Percentiles rank a stretch among this genome's conserved stretches.
Conservation (phyloP, 2,329 filamentous ascomycete genomes). For the Aspergillus eucalypticola region DNA sequence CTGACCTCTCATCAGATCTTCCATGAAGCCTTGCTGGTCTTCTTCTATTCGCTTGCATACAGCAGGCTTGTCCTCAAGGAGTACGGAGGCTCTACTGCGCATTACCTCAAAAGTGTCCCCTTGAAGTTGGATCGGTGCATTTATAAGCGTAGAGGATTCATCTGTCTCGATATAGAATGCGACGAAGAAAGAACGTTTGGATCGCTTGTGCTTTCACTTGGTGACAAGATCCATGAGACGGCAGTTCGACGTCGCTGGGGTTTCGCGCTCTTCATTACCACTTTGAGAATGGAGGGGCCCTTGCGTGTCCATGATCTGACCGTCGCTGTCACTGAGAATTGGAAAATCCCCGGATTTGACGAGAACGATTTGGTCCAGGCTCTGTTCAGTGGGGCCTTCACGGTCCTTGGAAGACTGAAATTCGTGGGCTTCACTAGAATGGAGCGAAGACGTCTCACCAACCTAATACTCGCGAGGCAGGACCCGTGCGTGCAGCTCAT, state of each 20-base stretch:
- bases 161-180: constrained; percentile 9
- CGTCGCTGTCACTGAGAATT: constrained; percentile 19
- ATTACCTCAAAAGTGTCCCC: constrained; percentile 15
- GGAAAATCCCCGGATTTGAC: constrained; percentile 19
- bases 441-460: constrained; percentile 10
- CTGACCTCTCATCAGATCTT: constrained; percentile 20
- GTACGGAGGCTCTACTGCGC: constrained; percentile 14
- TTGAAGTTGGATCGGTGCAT: constrained; percentile 13
- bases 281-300: constrained; percentile 11
- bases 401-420: constrained; percentile 15
- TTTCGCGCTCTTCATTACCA: constrained; percentile 16
- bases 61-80: constrained; percentile 16
- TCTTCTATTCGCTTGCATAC: constrained; percentile 20
- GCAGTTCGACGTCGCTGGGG: constrained; percentile 18
- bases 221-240: constrained; percentile 11
- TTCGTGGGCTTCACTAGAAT: constrained; percentile 18
- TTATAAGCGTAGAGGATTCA: constrained; percentile 3
- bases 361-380: constrained; percentile 18
- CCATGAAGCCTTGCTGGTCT: constrained; percentile 21
- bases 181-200: constrained; percentile 13
- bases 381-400: constrained; percentile 18
- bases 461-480: constrained; percentile 7
- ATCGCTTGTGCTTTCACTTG: constrained; percentile 17
- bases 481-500: constrained; percentile 13
- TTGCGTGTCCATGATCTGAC: constrained; percentile 15